These are phyloP conservation scores for Phyllosticta citribraziliensis DNA, from an alignment of 2,329 filamentous ascomycete species.

Conservation along the genomic window DNA sequence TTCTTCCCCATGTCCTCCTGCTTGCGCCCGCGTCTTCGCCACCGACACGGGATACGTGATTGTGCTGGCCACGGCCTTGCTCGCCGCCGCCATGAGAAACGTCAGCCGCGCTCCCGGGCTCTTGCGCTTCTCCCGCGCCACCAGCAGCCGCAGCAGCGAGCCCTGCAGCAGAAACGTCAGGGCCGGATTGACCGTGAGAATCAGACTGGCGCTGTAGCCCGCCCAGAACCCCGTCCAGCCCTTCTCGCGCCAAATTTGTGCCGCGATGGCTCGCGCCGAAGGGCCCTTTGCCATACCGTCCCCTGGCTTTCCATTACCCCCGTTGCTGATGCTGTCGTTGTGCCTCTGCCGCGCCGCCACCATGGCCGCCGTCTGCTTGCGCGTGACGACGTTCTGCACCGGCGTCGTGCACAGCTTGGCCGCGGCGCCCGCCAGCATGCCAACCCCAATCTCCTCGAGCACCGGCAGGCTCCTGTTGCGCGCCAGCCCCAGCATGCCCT, in stretches of 20 bases:
- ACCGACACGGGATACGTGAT: conserved; percentile 80
- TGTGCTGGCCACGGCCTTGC: conserved; percentile 66
- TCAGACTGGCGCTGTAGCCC: conserved; percentile 69
- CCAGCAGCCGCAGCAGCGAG: conserved; percentile 51
- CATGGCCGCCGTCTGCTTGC: conserved; percentile 63
- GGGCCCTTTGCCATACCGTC: conserved; percentile 20
- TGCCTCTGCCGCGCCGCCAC: conserved; percentile 29
- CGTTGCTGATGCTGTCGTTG: conserved; percentile 19
- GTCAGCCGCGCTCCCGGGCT: conserved; percentile 46
- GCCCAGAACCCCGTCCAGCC: conserved; percentile 75
- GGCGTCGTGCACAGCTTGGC: conserved; percentile 71
- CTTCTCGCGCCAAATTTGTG: conserved; percentile 56
- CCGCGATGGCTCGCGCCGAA: conserved; percentile 47
- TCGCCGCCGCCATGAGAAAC: conserved; percentile 62
- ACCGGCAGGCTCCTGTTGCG: conserved; percentile 42
- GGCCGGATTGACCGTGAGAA: conserved; percentile 76
- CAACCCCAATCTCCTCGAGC: conserved; percentile 64
- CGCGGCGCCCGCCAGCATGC: conserved; percentile 63
- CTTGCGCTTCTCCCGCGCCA: conserved; percentile 43
- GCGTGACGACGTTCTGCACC: conserved; percentile 69
- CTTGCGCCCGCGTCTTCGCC: conserved; percentile 71
- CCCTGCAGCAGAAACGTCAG: conserved; percentile 80
- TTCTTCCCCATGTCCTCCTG: background rate
- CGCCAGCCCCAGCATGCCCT: conserved; percentile 13
- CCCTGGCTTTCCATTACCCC: conserved; percentile 15